These are phyloP conservation scores for Lactifluus rugatus DNA, from an alignment of 768 basidiomycete genomes.

Conservation along the genomic window DNA sequence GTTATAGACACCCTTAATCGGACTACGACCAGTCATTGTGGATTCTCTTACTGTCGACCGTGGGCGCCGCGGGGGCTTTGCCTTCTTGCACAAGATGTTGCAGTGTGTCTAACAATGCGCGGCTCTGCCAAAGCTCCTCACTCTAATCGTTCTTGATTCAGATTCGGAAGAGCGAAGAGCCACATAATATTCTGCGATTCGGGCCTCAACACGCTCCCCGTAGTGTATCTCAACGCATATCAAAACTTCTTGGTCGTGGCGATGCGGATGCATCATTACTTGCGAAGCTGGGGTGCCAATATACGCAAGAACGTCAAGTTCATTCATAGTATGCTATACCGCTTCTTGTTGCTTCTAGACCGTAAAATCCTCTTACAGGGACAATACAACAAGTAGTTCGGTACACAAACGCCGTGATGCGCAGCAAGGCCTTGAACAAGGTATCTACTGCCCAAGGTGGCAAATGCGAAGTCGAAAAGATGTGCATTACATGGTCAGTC, in stretches of 20 bases:
- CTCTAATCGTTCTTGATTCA: constrained; percentile 24
- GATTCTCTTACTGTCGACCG: constrained; percentile 65
- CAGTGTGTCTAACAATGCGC: constrained; percentile 37
- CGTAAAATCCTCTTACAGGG: constrained; percentile 30
- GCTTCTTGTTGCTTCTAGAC: background rate
- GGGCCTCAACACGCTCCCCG: constrained; percentile 48
- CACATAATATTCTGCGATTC: constrained; percentile 78
- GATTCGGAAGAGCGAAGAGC: constrained; percentile 60
- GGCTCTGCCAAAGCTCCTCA: background rate
- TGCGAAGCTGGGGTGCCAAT: constrained; percentile 48
- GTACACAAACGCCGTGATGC: constrained; percentile 45
- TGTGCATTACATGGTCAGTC: constrained; percentile 51
- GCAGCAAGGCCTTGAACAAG: constrained; percentile 35
- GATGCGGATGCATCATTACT: constrained; percentile 80
- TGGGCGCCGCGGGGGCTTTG: constrained; percentile 51
- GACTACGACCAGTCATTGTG: constrained; percentile 40
- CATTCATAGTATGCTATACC: constrained; percentile 39
- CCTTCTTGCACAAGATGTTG: constrained; percentile 66
- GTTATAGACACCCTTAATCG: background rate
- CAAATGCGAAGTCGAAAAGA: constrained; percentile 38
- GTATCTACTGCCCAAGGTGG: constrained; percentile 32
- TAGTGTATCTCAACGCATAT: constrained; percentile 75
- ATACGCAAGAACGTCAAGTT: constrained; percentile 39
- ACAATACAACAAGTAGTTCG: constrained; percentile 52
- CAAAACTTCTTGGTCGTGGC: constrained; percentile 75